phyloP scores from a whole-genome alignment of 2,329 filamentous ascomycete genomes.

The Colletotrichum simmondsii region DNA sequence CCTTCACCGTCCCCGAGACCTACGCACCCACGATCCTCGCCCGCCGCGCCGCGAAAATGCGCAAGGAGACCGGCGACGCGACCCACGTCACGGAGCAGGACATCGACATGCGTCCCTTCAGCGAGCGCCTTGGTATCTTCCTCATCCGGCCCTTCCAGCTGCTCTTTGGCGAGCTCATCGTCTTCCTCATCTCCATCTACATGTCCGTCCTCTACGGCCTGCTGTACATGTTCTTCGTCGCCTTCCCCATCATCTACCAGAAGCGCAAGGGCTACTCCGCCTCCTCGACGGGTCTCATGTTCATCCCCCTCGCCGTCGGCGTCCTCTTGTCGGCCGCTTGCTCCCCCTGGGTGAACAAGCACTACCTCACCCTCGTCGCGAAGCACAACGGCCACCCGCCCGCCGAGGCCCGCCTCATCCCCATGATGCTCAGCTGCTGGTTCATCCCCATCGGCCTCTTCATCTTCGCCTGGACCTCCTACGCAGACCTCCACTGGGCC shows the following conservation, averaged over 20 bases:
- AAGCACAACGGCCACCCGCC: conserved; percentile 79
- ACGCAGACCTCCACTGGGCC: conserved; percentile 72
- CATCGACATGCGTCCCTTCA: conserved; percentile 76
- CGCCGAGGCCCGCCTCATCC: conserved; percentile 81
- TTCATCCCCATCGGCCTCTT: conserved; percentile 71
- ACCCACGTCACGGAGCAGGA: conserved; percentile 84
- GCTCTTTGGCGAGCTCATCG: conserved; percentile 85
- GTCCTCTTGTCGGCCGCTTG: conserved; percentile 75
- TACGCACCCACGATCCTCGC: conserved; percentile 84
- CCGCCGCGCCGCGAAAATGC: conserved; percentile 75
- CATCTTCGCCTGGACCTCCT: conserved; percentile 73
- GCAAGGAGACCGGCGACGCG: conserved; percentile 73
- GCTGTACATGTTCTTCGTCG: conserved; percentile 82
- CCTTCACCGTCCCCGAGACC: conserved; percentile 91
- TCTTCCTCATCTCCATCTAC: conserved; percentile 85
- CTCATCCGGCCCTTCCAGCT: conserved; percentile 86
- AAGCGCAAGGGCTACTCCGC: conserved; percentile 82
- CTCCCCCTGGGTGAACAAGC: conserved; percentile 80
- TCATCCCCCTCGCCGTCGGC: conserved; percentile 84
- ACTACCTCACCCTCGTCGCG: conserved; percentile 74
- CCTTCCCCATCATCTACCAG: conserved; percentile 78
- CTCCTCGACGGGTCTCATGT: conserved; percentile 84
- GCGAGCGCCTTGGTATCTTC: conserved; percentile 78
- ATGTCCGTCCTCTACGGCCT: conserved; percentile 85
- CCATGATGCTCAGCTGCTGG: conserved; percentile 85